These are phyloP conservation scores for Misopates orontium DNA, from an alignment of 257 asterid species.

Conservation along the genomic window DNA sequence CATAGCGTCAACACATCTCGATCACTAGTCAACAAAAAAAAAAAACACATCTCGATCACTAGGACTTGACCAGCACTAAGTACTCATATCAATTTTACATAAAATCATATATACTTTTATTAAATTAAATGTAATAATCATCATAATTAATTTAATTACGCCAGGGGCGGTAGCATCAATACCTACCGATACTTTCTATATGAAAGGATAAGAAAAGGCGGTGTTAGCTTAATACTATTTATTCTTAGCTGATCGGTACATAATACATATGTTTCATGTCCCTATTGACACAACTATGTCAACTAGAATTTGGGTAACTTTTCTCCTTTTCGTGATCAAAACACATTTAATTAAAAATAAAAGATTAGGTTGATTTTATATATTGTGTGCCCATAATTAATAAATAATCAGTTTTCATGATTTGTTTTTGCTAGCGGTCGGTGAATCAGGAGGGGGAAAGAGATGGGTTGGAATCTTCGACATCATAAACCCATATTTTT, in stretches of 20 bases:
- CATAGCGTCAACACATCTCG: too few relatives aligned
- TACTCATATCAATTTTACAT: background rate
- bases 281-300: conserved; percentile 18
- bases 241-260: background rate
- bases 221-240: background rate
- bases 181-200: conserved; percentile 22
- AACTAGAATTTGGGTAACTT: background rate
- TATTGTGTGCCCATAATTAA: background rate
- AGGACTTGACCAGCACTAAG: background rate
- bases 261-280: conserved; percentile 16
- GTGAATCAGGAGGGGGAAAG: conserved; percentile 10
- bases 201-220: conserved; percentile 14
- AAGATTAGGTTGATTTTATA: background rate
- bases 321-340: background rate
- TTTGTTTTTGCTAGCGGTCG: conserved; percentile 23
- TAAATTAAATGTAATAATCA: background rate
- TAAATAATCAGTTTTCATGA: background rate
- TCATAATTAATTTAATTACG: background rate
- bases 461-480: conserved; percentile 44
- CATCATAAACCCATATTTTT: conserved; percentile 20
- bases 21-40: too few relatives aligned
- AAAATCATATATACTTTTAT: background rate
- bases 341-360: background rate
- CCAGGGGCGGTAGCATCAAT: conserved; percentile 6
- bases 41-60: too few relatives aligned